phyloP scores from a whole-genome alignment of 2,329 filamentous ascomycete genomes.

The Arthrocladium fulminans region DNA sequence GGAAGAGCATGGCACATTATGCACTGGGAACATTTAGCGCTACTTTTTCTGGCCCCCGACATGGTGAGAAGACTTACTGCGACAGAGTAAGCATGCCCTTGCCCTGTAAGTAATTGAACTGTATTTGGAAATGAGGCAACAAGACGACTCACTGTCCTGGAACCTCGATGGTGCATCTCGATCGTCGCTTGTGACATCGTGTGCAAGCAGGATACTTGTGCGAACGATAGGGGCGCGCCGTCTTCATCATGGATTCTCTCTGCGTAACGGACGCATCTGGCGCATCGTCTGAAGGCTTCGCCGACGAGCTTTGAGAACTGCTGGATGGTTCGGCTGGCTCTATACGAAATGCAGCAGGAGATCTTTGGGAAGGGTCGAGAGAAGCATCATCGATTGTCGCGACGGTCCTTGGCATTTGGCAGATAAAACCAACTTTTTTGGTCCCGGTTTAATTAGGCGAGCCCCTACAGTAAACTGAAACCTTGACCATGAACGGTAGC shows the following conservation, averaged over 20 bases:
- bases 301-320: neutral
- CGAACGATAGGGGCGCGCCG: slow-evolving; percentile 49
- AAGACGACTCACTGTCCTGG: slow-evolving; percentile 27
- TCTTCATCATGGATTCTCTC: slow-evolving; percentile 10
- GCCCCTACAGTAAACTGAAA: too few species aligned
- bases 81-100: slow-evolving; percentile 48
- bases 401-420: neutral
- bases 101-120: neutral
- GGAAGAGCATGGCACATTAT: slow-evolving; percentile 50
- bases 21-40: slow-evolving; percentile 25
- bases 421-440: neutral
- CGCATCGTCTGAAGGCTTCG: neutral
- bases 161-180: slow-evolving; percentile 51
- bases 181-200: slow-evolving; percentile 52
- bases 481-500: too few species aligned
- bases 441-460: too few species aligned
- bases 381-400: neutral
- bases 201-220: slow-evolving; percentile 54
- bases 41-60: neutral
- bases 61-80: slow-evolving; percentile 22
- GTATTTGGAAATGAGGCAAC: neutral
- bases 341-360: neutral
- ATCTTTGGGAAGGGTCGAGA: neutral
- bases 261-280: neutral
- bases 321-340: neutral